Conservation (phyloP, 2,329 filamentous ascomycete species). For the Fusarium chuoi region DNA sequence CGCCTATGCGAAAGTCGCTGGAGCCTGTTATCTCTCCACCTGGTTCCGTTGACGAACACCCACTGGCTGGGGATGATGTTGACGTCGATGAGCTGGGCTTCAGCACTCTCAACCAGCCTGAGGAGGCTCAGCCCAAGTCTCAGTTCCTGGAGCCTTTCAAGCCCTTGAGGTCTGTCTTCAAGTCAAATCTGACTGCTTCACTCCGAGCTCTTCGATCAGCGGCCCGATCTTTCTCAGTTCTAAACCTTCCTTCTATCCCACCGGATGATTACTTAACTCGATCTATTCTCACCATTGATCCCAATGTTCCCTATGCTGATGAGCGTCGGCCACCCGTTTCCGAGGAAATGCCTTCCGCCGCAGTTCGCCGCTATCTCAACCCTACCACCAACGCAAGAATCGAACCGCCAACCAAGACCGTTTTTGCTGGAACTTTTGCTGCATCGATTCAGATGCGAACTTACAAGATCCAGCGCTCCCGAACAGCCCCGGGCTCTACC, state of each 20-base stretch:
- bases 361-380: constrained; percentile 74
- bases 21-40: constrained; percentile 67
- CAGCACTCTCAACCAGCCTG: constrained; percentile 55
- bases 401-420: constrained; percentile 45
- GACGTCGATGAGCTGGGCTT: constrained; percentile 59
- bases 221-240: constrained; percentile 69
- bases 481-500: constrained; percentile 49
- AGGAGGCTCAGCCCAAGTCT: constrained; percentile 49
- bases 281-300: constrained; percentile 74
- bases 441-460: constrained; percentile 79
- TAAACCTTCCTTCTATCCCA: constrained; percentile 72
- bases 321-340: constrained; percentile 71
- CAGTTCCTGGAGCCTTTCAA: constrained; percentile 54
- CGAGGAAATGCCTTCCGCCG: constrained; percentile 72
- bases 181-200: constrained; percentile 75
- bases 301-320: constrained; percentile 73
- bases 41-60: constrained; percentile 63
- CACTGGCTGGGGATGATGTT: constrained; percentile 51
- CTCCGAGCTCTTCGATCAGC: constrained; percentile 72
- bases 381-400: constrained; percentile 61
- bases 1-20: constrained; percentile 58
- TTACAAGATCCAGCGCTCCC: constrained; percentile 68
- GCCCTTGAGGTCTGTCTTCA: constrained; percentile 69
- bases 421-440: constrained; percentile 60
- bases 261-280: constrained; percentile 74